phyloP scores from a whole-genome alignment of 768 basidiomycete species.

The Lentinus tigrinus region DNA sequence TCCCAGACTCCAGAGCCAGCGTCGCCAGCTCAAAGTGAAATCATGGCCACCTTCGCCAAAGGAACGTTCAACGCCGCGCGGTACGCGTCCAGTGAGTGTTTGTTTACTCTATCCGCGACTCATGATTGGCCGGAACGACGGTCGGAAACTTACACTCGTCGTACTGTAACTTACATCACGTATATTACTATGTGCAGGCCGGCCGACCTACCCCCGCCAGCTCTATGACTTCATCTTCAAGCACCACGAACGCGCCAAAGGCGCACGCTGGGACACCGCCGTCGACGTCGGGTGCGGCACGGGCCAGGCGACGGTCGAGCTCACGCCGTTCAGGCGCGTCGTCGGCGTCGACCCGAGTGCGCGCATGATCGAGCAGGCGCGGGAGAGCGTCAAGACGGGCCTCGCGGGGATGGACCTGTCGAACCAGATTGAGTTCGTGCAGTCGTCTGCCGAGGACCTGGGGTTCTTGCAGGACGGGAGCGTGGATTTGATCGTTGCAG shows the following conservation, averaged over 20 bases:
- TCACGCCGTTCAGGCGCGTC: constrained; percentile 56
- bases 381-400: constrained; percentile 10
- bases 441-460: constrained; percentile 55
- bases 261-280: constrained; percentile 50
- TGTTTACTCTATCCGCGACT: not conserved
- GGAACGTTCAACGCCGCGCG: constrained; percentile 61
- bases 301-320: constrained; percentile 69
- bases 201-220: constrained; percentile 71
- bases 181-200: constrained; percentile 38
- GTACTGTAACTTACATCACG: not conserved
- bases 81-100: constrained; percentile 46
- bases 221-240: constrained; percentile 63
- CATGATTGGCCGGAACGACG: not conserved
- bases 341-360: constrained; percentile 74
- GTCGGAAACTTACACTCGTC: not conserved
- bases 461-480: constrained; percentile 44
- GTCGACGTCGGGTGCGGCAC: constrained; percentile 85
- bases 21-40: too few relatives aligned
- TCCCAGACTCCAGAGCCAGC: not conserved
- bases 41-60: constrained; percentile 78
- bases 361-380: constrained; percentile 61
- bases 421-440: constrained; percentile 33
- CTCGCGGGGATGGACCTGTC: constrained; percentile 10
- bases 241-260: constrained; percentile 46
- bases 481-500: constrained; percentile 68